Evolutionary conservation across 495 filamentous ascomycete species (phyloP), one percentile per base, ranked within the genome.

Genomic region (Tricharina praecox): DNA sequence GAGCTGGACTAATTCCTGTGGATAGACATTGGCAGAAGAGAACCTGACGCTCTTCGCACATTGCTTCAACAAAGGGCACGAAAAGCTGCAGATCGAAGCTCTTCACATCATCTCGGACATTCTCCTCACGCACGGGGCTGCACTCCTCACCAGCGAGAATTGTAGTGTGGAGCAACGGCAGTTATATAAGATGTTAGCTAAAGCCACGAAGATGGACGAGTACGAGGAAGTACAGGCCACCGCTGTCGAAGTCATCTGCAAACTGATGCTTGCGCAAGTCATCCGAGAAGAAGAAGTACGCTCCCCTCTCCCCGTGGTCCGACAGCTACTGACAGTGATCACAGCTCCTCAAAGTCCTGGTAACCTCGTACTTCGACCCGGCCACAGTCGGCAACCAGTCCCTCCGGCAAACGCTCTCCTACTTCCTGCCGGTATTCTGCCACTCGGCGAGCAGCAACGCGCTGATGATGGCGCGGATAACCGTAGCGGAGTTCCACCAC

Each of bases 361-460:
- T 92, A 2, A 65, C 88, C 3, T 74, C 82, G 18, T 96, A 92
- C 66, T 99, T 96, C 62, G 81, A 93, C 61, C 92, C 92, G 2
- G 75, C 78, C 21, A 88, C 83, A 11, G 70, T 73, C 1, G 73
- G 75, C 30, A 96, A 94, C 59, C 81, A 90, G 50, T 76, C 74
- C n/a, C 78, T 96, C 16, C 71, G 86, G 0, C 90, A 97, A 64
- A 77, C 84, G 0, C 70, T 97, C 20, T 84, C 81, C 45, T 97
- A 97, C 62, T 96, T 95, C 70, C 71, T 97, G 53, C 90, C 90
- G 0, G 90, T 95, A 0, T 97, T 92, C 68, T 86, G 82, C 59
- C 92, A 87, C 61, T 82, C 78, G 20, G 70, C 79, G 9, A 60
- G 76, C 8, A 79, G 79, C 33, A 94, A 94, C 59, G 83, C 85